phyloP scores from a whole-genome alignment of 208 protist genomes.

The Trypanosoma avium region DNA sequence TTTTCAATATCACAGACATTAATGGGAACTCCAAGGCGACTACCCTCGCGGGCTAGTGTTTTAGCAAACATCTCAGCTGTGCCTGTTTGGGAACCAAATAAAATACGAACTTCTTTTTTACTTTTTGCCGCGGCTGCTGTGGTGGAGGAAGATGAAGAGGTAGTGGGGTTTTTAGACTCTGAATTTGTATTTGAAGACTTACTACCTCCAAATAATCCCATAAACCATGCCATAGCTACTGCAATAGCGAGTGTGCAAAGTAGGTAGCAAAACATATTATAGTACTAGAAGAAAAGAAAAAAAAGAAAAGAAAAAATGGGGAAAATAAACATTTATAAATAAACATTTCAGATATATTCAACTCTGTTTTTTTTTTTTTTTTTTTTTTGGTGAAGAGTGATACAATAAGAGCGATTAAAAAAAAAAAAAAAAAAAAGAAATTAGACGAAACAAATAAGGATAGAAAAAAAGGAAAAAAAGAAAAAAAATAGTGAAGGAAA shows the following conservation, averaged over 20 bases:
- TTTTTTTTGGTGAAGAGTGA: too few relatives aligned
- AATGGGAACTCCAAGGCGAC: slow-evolving; percentile 64
- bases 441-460: too few relatives aligned
- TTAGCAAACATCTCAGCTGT: slow-evolving; percentile 91
- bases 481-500: too few relatives aligned
- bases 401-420: too few relatives aligned
- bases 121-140: slow-evolving; percentile 1
- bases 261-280: slow-evolving; percentile 34
- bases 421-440: too few relatives aligned
- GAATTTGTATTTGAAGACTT: neutral
- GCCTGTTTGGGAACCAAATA: slow-evolving; percentile 89
- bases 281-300: neutral
- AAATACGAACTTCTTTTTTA: slow-evolving; percentile 59
- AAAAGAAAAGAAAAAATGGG: neutral
- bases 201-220: slow-evolving; percentile 33
- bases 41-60: slow-evolving; percentile 70
- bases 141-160: neutral
- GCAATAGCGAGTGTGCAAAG: slow-evolving; percentile 38
- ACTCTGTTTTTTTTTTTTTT: too few relatives aligned
- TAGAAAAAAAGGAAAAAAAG: too few relatives aligned
- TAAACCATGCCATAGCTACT: slow-evolving; percentile 52
- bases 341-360: too few relatives aligned
- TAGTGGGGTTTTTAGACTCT: neutral
- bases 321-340: too few relatives aligned
- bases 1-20: slow-evolving; percentile 62